Evolutionary conservation across 1,284 basidiomycete genomes (phyloP).

Genomic region (Moniliophthora roreri): DNA sequence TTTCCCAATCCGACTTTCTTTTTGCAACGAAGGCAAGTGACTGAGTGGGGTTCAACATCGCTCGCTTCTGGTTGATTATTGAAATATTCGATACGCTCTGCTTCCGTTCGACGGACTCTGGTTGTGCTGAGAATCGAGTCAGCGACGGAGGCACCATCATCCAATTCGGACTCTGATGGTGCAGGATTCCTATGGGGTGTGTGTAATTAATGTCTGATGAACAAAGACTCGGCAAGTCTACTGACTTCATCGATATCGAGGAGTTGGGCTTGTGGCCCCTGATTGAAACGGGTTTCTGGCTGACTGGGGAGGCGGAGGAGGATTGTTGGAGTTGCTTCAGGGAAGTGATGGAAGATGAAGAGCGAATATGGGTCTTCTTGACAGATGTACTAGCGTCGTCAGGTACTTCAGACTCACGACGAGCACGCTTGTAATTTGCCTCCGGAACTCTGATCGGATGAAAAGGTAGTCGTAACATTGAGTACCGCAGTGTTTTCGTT

Average conservation of each 20-base stretch:
- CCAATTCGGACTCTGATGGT: constrained; percentile 36
- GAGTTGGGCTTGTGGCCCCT: constrained; percentile 12
- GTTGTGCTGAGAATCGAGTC: constrained; percentile 41
- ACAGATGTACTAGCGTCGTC: constrained; percentile 13
- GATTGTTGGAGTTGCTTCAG: constrained; percentile 26
- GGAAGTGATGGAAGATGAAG: constrained; percentile 30
- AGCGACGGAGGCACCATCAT: constrained; percentile 47
- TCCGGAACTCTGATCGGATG: constrained; percentile 25
- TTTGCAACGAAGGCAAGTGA: constrained; percentile 54
- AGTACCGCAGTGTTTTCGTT: not conserved
- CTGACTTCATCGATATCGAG: constrained; percentile 8
- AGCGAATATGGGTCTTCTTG: constrained; percentile 28
- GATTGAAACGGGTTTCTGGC: constrained; percentile 26
- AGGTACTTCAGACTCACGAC: constrained; percentile 29
- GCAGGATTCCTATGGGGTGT: constrained; percentile 5
- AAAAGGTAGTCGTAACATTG: not conserved
- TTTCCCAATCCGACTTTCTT: constrained; percentile 53
- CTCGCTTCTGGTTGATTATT: constrained; percentile 56
- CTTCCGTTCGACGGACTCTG: constrained; percentile 51
- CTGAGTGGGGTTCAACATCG: constrained; percentile 51
- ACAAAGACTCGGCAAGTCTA: not conserved
- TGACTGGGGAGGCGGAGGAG: constrained; percentile 19
- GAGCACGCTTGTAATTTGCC: constrained; percentile 29
- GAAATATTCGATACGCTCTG: constrained; percentile 60
- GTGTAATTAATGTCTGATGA: not conserved